phyloP scores from a whole-genome alignment of 768 basidiomycete species.

The Boletus reticulatus region DNA sequence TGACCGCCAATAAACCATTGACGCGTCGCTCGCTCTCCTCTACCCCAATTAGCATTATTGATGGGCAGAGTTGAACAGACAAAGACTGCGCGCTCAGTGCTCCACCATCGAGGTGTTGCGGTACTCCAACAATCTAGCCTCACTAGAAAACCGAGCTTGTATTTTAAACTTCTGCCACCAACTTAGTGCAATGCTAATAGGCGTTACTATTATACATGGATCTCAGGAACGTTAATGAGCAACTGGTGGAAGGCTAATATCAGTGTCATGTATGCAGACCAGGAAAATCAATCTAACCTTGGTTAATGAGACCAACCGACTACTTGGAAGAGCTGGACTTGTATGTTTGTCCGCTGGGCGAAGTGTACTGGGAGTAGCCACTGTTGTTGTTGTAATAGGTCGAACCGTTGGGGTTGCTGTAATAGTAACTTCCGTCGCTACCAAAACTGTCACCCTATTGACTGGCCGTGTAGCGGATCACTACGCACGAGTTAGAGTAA shows the following conservation, averaged over 20 bases:
- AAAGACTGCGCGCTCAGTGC: too few relatives aligned
- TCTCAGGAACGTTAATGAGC: background rate
- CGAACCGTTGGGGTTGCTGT: slow-evolving; percentile 57
- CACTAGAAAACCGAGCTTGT: too few relatives aligned
- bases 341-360: slow-evolving; percentile 36
- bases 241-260: background rate
- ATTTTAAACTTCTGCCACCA: too few relatives aligned
- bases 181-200: background rate
- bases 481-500: slow-evolving; percentile 55
- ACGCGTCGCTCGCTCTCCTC: too few relatives aligned
- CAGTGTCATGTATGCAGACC: background rate
- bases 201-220: background rate
- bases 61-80: too few relatives aligned
- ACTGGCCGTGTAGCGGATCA: background rate
- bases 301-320: background rate
- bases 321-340: slow-evolving; percentile 30
- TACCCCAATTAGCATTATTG: too few relatives aligned
- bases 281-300: background rate
- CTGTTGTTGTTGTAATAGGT: slow-evolving; percentile 55
- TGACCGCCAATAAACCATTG: too few relatives aligned
- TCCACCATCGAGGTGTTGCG: too few relatives aligned
- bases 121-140: too few relatives aligned
- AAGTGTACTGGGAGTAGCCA: slow-evolving; percentile 51
- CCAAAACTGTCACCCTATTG: background rate
- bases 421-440: slow-evolving; percentile 61